Conservation (phyloP, 352 stramenopile species). For the Peronosclerospora sorghi region DNA sequence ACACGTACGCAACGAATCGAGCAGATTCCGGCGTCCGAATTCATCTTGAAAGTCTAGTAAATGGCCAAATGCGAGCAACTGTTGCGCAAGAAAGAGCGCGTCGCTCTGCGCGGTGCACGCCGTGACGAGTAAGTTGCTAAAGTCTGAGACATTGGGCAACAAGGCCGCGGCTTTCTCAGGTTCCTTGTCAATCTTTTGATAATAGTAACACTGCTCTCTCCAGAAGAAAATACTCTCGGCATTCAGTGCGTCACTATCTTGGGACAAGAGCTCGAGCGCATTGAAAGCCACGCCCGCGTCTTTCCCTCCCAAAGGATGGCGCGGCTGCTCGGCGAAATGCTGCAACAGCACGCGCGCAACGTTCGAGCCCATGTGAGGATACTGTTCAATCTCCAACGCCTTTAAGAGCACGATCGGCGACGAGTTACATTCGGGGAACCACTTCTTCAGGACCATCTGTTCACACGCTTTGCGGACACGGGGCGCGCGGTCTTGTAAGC, state of each 20-base stretch:
- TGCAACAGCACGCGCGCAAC: constrained; percentile 41
- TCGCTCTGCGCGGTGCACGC: constrained; percentile 33
- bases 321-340: constrained; percentile 29
- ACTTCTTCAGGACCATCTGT: constrained; percentile 58
- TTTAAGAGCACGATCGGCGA: constrained; percentile 46
- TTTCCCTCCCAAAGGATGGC: constrained; percentile 17
- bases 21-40: constrained; percentile 57
- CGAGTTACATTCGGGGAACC: constrained; percentile 43
- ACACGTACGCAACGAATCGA: constrained; percentile 47
- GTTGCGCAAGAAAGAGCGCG: constrained; percentile 56
- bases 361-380: constrained; percentile 32
- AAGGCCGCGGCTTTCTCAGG: constrained; percentile 38
- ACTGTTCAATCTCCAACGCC: constrained; percentile 55
- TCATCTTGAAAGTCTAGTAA: constrained; percentile 74
- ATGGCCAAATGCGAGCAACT: constrained; percentile 50
- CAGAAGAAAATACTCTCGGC: constrained; percentile 66
- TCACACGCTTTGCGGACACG: constrained; percentile 46
- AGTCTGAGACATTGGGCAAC: constrained; percentile 57
- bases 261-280: constrained; percentile 30
- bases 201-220: constrained; percentile 70
- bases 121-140: constrained; percentile 49
- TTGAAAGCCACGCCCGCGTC: constrained; percentile 26
- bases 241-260: constrained; percentile 30
- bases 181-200: constrained; percentile 49
- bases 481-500: constrained; percentile 49